Evolutionary conservation across 1,139 yeast species (phyloP), one percentile per base, ranked within the genome.

Genomic region (Yarrowia galli): DNA sequence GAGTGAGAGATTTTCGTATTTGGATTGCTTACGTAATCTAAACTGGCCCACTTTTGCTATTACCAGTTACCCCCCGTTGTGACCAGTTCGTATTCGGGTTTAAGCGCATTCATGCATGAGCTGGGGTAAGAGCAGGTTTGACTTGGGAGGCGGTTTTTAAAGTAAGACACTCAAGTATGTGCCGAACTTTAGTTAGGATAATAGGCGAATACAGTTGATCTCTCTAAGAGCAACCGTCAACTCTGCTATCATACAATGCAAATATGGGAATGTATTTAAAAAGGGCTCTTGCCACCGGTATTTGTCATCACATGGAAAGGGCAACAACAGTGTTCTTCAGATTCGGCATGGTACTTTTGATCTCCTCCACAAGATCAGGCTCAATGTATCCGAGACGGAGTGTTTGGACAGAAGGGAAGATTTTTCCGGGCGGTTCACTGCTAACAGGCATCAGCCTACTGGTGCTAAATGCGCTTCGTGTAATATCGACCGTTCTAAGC

Each of bases 401-500:
- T 1, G 51, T 42, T 18, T 58, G 51, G 4, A 58, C 64, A 2
- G 64, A 58, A 1, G 64, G 64, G 6, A 58, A 58, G 13, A 58
- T 58, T 20, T 28, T 28, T 1, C 64, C 64, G 0, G 64, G 64
- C 3, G 25, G 51, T 20, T 28, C 49, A 6, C 40, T 15, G n/a
- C 42, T 43, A 10, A 43, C 25, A 3, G 64, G 51, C 64, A 58
- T 58, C 16, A 42, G 16, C 10, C 64, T 13, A 16, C 64, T 58
- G 6, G 64, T 58, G 36, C 64, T 58, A 23, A 43, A 58, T 1
- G 51, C 64, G 42, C 64, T 58, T 28, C 64, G 23, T 0, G 51
- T 43, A 32, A 58, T 42, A 9, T 18, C 22, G 10, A 58, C 32
- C 7, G 49, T 58, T 13, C 18, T 23, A 16, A 58, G 23, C 20